Evolutionary conservation across 2,329 filamentous ascomycete genomes (phyloP), one percentile per base, ranked within the genome.

Genomic region (Oidium heveae): DNA sequence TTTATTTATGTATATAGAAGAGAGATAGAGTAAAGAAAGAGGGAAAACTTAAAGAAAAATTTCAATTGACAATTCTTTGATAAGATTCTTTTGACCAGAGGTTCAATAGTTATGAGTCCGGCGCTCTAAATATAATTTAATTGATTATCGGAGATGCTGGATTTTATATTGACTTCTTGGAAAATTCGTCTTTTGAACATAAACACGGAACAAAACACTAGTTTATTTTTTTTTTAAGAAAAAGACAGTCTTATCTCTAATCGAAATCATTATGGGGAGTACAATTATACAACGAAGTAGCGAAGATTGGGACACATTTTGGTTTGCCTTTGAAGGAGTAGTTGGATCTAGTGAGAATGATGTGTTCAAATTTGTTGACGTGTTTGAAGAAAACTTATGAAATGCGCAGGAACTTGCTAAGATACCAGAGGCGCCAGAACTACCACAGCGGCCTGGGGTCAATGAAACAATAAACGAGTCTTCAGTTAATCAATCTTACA

Each of bases 291-390:
- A 37, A 32, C 18, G 46, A 36, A 18, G 22, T 36, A 52, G 49
- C 36, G 49, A 52, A 52, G 49, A 52, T 37, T 52, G 49, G 49
- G 49, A 52, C 34, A 9, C 49, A 33, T 52, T 52, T 52, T 52
- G 32, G 24, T 52, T 52, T 36, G 24, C 49, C 28, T 52, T 52
- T 28, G 49, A 52, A 34, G 49, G 49, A 52, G 20, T 52, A 20
- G 49, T 28, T 20, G 49, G 49, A 7, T 52, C 49, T 52, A 36
- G 49, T n/a, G 49, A 36, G 32, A 52, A 15, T 18, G 34, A 16
- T 13, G 15, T 36, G 28, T 52, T 52, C 49, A 36, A 52, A n/a
- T 52, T 36, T 7, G 32, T 52, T n/a, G 49, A 52, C 28, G 49
- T 52, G 2, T 36, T 34, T 22, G 32, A 52, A 36, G 49, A 28